Base-by-base conservation (phyloP, 2,329 filamentous ascomycete genomes). In the Fusarium odoratissimum region DNA sequence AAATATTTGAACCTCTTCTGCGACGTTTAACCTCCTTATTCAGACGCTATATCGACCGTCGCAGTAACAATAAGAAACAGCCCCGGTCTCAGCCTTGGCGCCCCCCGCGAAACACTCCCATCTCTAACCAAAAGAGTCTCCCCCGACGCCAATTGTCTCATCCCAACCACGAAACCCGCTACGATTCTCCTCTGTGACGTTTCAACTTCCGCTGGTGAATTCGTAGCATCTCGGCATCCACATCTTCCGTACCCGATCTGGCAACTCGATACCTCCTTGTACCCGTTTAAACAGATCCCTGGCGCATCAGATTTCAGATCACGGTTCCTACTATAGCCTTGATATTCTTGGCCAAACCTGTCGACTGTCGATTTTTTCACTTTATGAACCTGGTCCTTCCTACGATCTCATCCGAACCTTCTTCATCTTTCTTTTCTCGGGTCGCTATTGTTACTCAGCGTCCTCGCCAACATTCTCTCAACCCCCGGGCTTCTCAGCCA, bases 81-180 rank as follows among this genome's bases (percentile, higher is more conserved):
- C 54, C 66, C 67, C 42, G 51, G 49, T 55, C 49, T 51, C 55
- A 62, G 44, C 55, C 44, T 55, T 62, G 56, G 57, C 45, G 45
- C 37, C 67, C 76, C 71, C 68, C 66, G 60, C 73, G 62, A 77
- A 78, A 77, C 76, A 68, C 67, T 69, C 31, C 21, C 45, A 49
- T 49, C 55, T 59, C 54, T 40, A 63, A 37, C 48, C 49, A 60
- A 58, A 59, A 35, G 40, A 61, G 57, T 44, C 49, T 37, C 38
- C 59, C 75, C 76, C 68, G 71, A 78, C 77, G 52, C 60, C 68
- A 67, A 67, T 21, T 64, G 77, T 79, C 77, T 78, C 77, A 78
- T 55, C 59, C 56, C 49, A 30, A 48, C 56, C 67, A 37, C 60
- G 62, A 67, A 71, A 67, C 69, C 67, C 46, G 51, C 66, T 65